Evolutionary conservation across 139 green algal genomes (phyloP), one percentile per base, ranked within the genome.

Genomic region (Chlorella sorokiniana): DNA sequence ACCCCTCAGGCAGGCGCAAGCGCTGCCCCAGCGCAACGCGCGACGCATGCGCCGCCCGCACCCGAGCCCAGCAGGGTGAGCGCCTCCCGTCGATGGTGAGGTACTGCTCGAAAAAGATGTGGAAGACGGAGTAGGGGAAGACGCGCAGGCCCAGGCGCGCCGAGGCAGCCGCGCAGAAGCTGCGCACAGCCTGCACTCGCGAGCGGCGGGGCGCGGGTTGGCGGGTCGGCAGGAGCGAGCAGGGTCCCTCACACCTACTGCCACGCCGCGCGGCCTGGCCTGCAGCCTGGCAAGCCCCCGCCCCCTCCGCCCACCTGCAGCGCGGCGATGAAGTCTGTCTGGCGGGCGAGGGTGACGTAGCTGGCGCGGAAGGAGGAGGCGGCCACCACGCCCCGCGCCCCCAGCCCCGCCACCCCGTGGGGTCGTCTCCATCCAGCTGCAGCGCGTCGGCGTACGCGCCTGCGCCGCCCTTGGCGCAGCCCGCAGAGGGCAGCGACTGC

Each of bases 91-190:
- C 74, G 20, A 94, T 87, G 62, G 81, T 79, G 37, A 98, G 88
- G 87, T 97, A 97, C 89, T 98, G 94, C 90, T 98, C 94, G 74
- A 98, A 98, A 85, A 97, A 98, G 73, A 97, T 86, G 89, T 98
- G 93, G 84, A 98, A 98, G 4, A 96, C 75, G 45, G 93, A 97
- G 86, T 97, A 98, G 42, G 90, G 40, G 85, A 94, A 98, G 9
- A 98, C 81, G 16, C 91, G 68, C 76, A 96, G 72, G 29, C 83
- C 83, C 77, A 97, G 82, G 41, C 90, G n/a, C 20, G 54, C 27
- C 8, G 68, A 65, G 11, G 69, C 42, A 20, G 35, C 18, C 11
- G 44, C 69, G 25, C 72, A 71, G 27, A 93, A 76, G 25, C 79
- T 80, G 11, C 64, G 75, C 25, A 82, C 78, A 10, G 83, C 83